A percentile compares a stretch with the other conserved stretches of the same genome.
Evolutionary conservation across 116 monocot genomes (phyloP).

Genomic region (Zostera marina): DNA sequence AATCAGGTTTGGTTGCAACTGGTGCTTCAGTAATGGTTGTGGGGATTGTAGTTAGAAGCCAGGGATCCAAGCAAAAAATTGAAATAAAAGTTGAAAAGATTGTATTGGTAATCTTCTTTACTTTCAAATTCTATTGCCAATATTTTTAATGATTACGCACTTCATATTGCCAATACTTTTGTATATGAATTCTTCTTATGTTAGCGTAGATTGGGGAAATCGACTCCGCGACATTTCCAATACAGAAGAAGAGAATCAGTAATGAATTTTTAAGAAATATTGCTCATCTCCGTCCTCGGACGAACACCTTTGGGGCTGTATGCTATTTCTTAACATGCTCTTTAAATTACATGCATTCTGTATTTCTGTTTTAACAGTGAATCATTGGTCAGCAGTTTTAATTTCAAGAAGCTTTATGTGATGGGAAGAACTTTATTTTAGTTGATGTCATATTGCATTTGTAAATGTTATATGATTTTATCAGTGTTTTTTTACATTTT

Average conservation of each 20-base stretch:
- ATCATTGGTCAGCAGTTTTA: not conserved
- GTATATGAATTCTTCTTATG: not conserved
- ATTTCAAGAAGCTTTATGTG: not conserved
- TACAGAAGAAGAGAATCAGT: conserved; percentile 87
- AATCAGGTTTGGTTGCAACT: conserved; percentile 45
- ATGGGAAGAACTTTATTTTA: not conserved
- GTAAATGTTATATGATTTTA: not conserved
- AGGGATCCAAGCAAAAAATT: conserved; percentile 90
- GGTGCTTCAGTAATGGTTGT: conserved; percentile 65
- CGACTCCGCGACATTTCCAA: conserved; percentile 71
- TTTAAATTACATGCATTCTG: not conserved
- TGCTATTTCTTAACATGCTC: conserved; percentile 3
- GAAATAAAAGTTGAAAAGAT: conserved; percentile 73
- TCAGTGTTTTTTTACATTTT: not conserved
- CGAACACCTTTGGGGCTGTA: conserved; percentile 96
- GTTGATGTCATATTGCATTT: not conserved
- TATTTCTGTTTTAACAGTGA: not conserved
- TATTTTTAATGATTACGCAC: not conserved
- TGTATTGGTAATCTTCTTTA: conserved; percentile 29
- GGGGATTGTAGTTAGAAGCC: conserved; percentile 68
- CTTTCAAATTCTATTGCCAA: not conserved
- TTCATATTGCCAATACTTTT: not conserved
- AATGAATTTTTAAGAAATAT: conserved; percentile 89
- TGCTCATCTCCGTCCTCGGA: conserved; percentile 88
- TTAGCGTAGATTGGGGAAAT: conserved; percentile 58